Percentiles rank a stretch among this genome's conserved stretches.
Evolutionary conservation across 2,329 filamentous ascomycete genomes (phyloP).

Genomic region (Fusarium burgessii): DNA sequence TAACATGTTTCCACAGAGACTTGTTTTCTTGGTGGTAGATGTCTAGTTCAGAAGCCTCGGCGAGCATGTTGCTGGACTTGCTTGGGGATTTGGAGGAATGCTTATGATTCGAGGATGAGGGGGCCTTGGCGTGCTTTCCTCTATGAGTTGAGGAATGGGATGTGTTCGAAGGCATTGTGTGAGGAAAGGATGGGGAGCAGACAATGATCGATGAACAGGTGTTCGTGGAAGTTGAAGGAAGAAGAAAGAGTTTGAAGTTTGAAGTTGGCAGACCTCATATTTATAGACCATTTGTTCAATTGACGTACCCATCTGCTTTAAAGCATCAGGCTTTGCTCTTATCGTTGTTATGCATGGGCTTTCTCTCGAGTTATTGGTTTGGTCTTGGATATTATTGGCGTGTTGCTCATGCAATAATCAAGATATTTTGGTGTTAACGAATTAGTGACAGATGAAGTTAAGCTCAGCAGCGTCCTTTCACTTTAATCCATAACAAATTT

Average conservation of each 20-base stretch:
- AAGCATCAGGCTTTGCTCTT: neutral
- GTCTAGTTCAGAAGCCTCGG: neutral
- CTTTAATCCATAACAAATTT: neutral
- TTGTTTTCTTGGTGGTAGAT: neutral
- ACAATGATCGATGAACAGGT: neutral
- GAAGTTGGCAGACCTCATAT: neutral
- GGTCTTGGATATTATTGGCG: neutral
- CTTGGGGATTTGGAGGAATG: neutral
- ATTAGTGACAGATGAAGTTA: neutral
- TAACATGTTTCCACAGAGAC: neutral
- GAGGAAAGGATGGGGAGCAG: neutral
- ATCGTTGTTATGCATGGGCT: neutral
- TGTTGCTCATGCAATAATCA: neutral
- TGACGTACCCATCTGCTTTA: neutral
- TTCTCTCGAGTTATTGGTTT: neutral
- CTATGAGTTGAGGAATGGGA: neutral
- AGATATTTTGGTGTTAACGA: neutral
- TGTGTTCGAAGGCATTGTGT: neutral
- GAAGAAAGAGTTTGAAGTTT: neutral
- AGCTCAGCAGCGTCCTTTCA: neutral
- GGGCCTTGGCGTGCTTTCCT: neutral
- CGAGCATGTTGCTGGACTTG: neutral
- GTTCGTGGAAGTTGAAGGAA: neutral
- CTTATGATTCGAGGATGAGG: neutral
- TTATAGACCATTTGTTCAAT: neutral